Percentiles rank a stretch among this genome's conserved stretches.
Evolutionary conservation across 192 early-diverging fungal genomes (phyloP).

Genomic region (Ambispora gerdemannii): DNA sequence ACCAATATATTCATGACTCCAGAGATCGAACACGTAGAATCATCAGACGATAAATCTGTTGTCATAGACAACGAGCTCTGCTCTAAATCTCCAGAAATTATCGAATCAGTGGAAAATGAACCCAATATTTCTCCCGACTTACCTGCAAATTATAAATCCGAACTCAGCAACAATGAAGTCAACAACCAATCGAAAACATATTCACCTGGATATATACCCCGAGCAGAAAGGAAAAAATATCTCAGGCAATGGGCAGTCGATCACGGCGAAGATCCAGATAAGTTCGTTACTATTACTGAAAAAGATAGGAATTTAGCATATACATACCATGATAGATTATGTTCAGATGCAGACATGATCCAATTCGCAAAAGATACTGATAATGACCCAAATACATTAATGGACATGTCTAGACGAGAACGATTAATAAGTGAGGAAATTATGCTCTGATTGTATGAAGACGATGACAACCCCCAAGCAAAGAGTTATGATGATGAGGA

Average conservation of each 20-base stretch:
- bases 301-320: not conserved
- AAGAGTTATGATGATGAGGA: slow-evolving; percentile 18
- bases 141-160: no score
- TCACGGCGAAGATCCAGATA: slow-evolving; percentile 11
- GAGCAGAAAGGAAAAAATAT: slow-evolving; percentile 5
- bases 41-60: slow-evolving; percentile 3
- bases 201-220: slow-evolving; percentile 1
- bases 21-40: slow-evolving; percentile 15
- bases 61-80: no score
- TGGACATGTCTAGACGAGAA: slow-evolving; percentile 5
- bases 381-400: no score
- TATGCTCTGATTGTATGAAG: slow-evolving; percentile 9
- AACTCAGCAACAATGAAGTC: not conserved
- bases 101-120: slow-evolving; percentile 10
- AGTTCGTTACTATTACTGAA: not conserved
- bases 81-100: not conserved
- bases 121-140: no score
- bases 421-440: slow-evolving; percentile 12
- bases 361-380: no score
- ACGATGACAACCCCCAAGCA: slow-evolving; percentile 7
- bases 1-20: not conserved
- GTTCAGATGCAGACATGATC: no score
- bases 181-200: not conserved
- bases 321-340: slow-evolving; percentile 1
- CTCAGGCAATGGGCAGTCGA: slow-evolving; percentile 5